These are phyloP conservation scores for Salix exigua DNA, from an alignment of 345 rosid genomes.

Conservation along the genomic window DNA sequence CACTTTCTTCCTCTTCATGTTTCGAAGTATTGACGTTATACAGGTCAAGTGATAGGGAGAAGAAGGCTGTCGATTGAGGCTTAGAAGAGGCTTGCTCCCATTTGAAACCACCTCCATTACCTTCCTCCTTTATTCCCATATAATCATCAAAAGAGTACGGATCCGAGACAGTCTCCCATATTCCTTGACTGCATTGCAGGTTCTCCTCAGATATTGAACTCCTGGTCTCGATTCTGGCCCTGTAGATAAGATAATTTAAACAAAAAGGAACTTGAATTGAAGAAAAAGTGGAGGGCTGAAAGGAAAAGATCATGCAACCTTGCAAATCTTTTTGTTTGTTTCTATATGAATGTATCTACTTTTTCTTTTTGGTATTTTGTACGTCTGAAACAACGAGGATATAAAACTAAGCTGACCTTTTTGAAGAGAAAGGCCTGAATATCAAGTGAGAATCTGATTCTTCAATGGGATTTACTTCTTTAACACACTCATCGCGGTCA, in stretches of 20 bases:
- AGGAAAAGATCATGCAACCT: slow-evolving; percentile 27
- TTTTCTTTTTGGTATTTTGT: slow-evolving; percentile 6
- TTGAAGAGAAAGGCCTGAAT: slow-evolving; percentile 25
- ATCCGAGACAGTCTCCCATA: slow-evolving; percentile 32
- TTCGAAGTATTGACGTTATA: slow-evolving; percentile 14
- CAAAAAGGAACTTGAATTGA: slow-evolving; percentile 13
- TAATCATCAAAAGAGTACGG: slow-evolving; percentile 39
- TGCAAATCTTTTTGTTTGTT: slow-evolving; percentile 31
- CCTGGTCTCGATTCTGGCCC: slow-evolving; percentile 44
- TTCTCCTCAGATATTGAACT: slow-evolving; percentile 44
- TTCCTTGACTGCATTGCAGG: slow-evolving; percentile 48
- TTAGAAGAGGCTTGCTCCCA: slow-evolving; percentile 26
- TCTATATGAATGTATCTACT: slow-evolving; percentile 7
- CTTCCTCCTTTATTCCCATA: slow-evolving; percentile 30
- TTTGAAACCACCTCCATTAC: slow-evolving; percentile 36
- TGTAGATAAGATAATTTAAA: slow-evolving; percentile 18
- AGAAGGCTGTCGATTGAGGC: slow-evolving; percentile 26
- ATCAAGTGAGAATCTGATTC: slow-evolving; percentile 42
- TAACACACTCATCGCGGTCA: slow-evolving; percentile 27
- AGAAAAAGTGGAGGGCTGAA: slow-evolving; percentile 6
- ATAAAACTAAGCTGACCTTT: slow-evolving; percentile 36
- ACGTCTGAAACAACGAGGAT: slow-evolving; percentile 9
- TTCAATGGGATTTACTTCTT: slow-evolving; percentile 35
- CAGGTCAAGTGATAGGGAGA: slow-evolving; percentile 25
- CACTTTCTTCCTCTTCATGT: slow-evolving; percentile 30